These are phyloP conservation scores for Wallacemonas sp. DNA, from an alignment of 208 protist genomes.

Conservation along the genomic window DNA sequence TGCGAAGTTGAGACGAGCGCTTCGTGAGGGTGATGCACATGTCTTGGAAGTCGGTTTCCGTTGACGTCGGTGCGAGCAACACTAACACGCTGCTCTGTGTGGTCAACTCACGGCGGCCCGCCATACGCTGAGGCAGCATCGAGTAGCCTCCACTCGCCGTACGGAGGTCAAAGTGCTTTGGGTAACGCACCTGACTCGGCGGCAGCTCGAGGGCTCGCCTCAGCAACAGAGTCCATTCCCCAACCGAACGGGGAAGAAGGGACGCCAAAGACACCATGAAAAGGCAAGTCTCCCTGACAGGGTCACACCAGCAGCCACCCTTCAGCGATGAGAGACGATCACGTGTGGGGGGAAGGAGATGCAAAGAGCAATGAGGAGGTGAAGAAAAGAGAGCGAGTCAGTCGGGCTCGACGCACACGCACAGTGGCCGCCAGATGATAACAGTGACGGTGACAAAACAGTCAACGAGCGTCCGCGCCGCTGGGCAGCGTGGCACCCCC, in stretches of 20 bases:
- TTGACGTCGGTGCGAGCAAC: conserved; percentile 48
- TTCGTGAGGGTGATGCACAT: conserved; percentile 88
- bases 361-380: no score
- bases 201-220: conserved; percentile 34
- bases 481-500: no score
- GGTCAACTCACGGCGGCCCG: neutral
- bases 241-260: conserved; percentile 44
- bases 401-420: no score
- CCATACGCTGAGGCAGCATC: neutral
- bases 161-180: conserved; percentile 68
- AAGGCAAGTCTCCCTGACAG: neutral
- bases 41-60: conserved; percentile 49
- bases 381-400: no score
- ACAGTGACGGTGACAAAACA: no score
- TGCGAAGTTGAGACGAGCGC: conserved; percentile 46
- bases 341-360: neutral
- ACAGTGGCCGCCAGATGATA: no score
- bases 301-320: neutral
- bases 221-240: conserved; percentile 58
- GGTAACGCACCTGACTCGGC: conserved; percentile 36
- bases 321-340: neutral
- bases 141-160: neutral
- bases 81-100: conserved; percentile 56
- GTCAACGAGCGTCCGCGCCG: no score
- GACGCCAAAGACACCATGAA: conserved; percentile 8